These are phyloP conservation scores for Fusarium sulawesiense DNA, from an alignment of 2,329 filamentous ascomycete genomes.

Conservation along the genomic window DNA sequence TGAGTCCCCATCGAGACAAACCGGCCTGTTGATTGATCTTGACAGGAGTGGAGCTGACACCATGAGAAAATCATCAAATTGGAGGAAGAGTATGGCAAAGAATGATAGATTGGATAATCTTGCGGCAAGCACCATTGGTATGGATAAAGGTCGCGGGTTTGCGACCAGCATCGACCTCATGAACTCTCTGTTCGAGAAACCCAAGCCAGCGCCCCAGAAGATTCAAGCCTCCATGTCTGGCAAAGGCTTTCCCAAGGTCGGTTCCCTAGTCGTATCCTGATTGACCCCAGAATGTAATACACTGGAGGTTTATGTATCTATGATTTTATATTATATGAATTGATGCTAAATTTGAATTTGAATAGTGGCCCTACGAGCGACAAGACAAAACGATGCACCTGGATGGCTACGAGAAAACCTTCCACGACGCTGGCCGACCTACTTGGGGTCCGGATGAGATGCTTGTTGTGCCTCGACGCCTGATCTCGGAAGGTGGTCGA, in stretches of 20 bases:
- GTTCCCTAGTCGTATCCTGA: conserved; percentile 64
- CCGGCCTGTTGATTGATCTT: conserved; percentile 43
- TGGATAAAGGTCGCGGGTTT: conserved; percentile 73
- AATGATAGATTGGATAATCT: conserved; percentile 46
- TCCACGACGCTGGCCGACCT: conserved; percentile 80
- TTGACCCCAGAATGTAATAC: conserved; percentile 40
- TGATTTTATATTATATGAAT: conserved; percentile 47
- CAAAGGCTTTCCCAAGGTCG: conserved; percentile 88
- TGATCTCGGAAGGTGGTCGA: conserved; percentile 55
- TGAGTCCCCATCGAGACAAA: conserved; percentile 60
- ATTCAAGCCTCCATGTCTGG: conserved; percentile 62
- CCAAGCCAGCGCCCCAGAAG: conserved; percentile 68
- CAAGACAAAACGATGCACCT: conserved; percentile 76
- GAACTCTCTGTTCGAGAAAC: conserved; percentile 89
- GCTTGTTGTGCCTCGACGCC: conserved; percentile 67
- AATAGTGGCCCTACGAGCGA: conserved; percentile 89
- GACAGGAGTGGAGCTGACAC: conserved; percentile 61
- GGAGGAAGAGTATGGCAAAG: conserved; percentile 50
- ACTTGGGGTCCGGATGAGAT: conserved; percentile 82
- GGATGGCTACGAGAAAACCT: conserved; percentile 72
- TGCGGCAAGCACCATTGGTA: conserved; percentile 46
- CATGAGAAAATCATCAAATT: conserved; percentile 55
- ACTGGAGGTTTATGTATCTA: conserved; percentile 51
- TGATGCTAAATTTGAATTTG: conserved; percentile 60
- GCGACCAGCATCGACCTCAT: conserved; percentile 93